Evolutionary conservation across 2,329 filamentous ascomycete genomes (phyloP).

Genomic region (Dryadomyces sulphureus): DNA sequence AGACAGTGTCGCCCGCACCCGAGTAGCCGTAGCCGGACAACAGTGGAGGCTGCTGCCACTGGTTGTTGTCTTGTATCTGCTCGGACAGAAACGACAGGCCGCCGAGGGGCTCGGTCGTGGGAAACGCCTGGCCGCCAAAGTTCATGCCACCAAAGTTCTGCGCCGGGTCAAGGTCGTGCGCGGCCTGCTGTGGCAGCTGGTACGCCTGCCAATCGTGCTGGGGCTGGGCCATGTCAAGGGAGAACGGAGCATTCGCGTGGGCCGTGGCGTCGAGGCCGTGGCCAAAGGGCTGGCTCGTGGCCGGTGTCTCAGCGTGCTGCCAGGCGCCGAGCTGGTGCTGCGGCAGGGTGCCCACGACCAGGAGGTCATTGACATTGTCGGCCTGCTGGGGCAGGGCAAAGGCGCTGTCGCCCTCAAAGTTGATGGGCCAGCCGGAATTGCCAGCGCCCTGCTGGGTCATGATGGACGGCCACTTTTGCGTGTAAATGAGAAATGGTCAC

Average conservation of each 20-base stretch:
- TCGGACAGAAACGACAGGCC: slow-evolving; percentile 2
- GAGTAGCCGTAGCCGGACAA: background rate
- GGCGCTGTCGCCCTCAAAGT: slow-evolving; percentile 6
- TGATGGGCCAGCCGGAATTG: slow-evolving; percentile 7
- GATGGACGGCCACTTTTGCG: background rate
- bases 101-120: background rate
- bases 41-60: slow-evolving; percentile 4
- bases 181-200: background rate
- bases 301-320: slow-evolving; percentile 1
- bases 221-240: background rate
- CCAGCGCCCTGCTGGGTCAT: slow-evolving; percentile 12
- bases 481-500: background rate
- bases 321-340: slow-evolving; percentile 7
- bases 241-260: slow-evolving; percentile 1
- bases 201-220: slow-evolving; percentile 3
- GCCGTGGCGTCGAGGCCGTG: background rate
- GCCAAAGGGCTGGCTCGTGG: background rate
- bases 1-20: background rate
- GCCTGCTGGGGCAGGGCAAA: slow-evolving; percentile 4
- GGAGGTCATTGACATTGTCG: slow-evolving; percentile 6
- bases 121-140: slow-evolving; percentile 3
- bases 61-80: background rate
- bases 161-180: background rate
- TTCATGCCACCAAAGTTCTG: slow-evolving; percentile 2
- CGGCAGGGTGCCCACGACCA: slow-evolving; percentile 6